phyloP scores from a whole-genome alignment of 164 flowering plant species.

The Liriodendron chinense region DNA sequence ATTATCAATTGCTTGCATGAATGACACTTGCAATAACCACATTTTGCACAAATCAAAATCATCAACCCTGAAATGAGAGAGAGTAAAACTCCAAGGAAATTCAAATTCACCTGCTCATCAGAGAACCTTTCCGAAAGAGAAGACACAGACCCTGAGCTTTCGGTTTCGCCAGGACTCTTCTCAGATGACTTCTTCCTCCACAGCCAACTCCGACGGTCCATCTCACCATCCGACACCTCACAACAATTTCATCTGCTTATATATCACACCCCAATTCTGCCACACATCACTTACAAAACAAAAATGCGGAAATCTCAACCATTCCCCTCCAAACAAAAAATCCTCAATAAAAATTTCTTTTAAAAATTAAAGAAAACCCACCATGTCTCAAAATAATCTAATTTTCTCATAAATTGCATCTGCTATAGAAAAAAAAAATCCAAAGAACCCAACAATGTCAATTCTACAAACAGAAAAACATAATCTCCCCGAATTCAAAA shows the following conservation, averaged over 20 bases:
- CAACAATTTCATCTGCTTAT: slow-evolving; percentile 24
- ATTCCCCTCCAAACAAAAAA: background rate
- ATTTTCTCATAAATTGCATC: background rate
- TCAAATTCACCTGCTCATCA: slow-evolving; percentile 47
- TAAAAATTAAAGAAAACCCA: background rate
- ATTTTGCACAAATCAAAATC: too few relatives aligned
- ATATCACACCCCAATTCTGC: slow-evolving; percentile 1
- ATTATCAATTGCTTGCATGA: too few relatives aligned
- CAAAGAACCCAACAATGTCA: slow-evolving; percentile 19
- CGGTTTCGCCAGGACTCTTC: slow-evolving; percentile 55
- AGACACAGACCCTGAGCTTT: slow-evolving; percentile 54
- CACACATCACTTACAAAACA: background rate
- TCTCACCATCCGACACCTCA: slow-evolving; percentile 13
- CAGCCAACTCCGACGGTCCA: slow-evolving; percentile 58
- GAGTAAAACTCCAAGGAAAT: background rate
- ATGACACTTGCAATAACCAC: too few relatives aligned
- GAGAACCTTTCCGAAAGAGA: slow-evolving; percentile 56
- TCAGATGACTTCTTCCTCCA: slow-evolving; percentile 55
- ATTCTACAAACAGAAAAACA: background rate
- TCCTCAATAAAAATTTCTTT: too few relatives aligned
- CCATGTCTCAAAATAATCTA: background rate
- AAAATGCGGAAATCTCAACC: background rate
- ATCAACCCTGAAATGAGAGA: background rate
- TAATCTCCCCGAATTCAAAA: background rate
- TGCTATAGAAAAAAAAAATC: slow-evolving; percentile 6